These are phyloP conservation scores for Diaporthe citri DNA, from an alignment of 2,329 filamentous ascomycete genomes.

Conservation along the genomic window DNA sequence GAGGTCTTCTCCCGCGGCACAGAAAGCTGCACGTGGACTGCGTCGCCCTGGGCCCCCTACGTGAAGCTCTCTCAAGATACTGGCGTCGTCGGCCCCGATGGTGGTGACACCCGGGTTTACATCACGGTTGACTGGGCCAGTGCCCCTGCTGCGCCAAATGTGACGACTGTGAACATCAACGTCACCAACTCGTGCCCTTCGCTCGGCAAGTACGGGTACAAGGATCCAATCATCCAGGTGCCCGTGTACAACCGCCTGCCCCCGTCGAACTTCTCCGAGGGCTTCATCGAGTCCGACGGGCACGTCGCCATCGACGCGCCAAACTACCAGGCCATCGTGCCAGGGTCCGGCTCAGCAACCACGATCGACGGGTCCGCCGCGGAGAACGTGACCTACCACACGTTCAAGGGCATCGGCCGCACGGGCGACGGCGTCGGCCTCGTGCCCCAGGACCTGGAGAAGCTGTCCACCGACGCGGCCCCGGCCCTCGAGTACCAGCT, in stretches of 20 bases:
- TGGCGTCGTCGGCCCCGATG: slow-evolving; percentile 62
- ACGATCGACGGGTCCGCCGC: slow-evolving; percentile 32
- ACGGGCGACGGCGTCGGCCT: slow-evolving; percentile 70
- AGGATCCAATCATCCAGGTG: slow-evolving; percentile 62
- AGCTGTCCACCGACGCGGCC: slow-evolving; percentile 60
- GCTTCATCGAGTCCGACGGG: slow-evolving; percentile 74
- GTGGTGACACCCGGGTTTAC: slow-evolving; percentile 64
- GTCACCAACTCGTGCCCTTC: slow-evolving; percentile 61
- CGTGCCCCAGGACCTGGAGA: slow-evolving; percentile 63
- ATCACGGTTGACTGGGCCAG: slow-evolving; percentile 69
- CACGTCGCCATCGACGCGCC: slow-evolving; percentile 67
- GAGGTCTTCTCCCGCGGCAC: slow-evolving; percentile 73
- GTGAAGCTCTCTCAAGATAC: slow-evolving; percentile 62
- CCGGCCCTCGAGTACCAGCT: slow-evolving; percentile 72
- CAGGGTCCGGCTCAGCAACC: slow-evolving; percentile 44
- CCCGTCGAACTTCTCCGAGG: slow-evolving; percentile 64
- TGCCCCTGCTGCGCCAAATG: slow-evolving; percentile 52
- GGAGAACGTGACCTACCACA: slow-evolving; percentile 60
- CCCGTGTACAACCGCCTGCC: slow-evolving; percentile 64
- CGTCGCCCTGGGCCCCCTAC: slow-evolving; percentile 62
- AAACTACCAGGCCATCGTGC: slow-evolving; percentile 60
- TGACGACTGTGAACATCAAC: slow-evolving; percentile 64
- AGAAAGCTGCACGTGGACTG: slow-evolving; percentile 63
- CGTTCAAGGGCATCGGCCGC: slow-evolving; percentile 67
- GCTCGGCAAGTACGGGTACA: slow-evolving; percentile 56